Percentiles rank a stretch among this genome's conserved stretches.
Conservation (phyloP, 1,139 yeast genomes). For the Candida smagusa region DNA sequence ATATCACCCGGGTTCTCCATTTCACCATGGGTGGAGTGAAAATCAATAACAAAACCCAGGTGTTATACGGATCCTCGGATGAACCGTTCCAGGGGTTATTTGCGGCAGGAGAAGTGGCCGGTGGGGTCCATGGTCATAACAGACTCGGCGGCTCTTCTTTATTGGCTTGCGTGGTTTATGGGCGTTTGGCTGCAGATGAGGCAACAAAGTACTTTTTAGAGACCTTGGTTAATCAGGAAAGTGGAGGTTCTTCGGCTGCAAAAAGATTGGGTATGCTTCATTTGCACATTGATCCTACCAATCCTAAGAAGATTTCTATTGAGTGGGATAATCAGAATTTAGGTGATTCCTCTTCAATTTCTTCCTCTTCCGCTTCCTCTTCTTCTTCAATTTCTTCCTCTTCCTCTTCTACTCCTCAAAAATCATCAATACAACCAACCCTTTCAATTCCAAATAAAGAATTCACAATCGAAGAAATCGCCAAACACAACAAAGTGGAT, state of each 20-base stretch:
- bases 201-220: conserved; percentile 31
- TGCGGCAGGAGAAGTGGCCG: conserved; percentile 81
- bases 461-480: conserved; percentile 52
- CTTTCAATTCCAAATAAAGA: conserved; percentile 42
- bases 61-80: conserved; percentile 38
- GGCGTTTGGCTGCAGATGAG: conserved; percentile 59
- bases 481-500: conserved; percentile 55
- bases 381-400: too few relatives aligned
- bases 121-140: conserved; percentile 79
- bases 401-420: too few relatives aligned
- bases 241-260: conserved; percentile 15
- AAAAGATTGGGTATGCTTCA: conserved; percentile 42
- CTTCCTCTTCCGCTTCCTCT: too few relatives aligned
- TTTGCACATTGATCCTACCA: conserved; percentile 44
- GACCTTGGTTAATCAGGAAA: conserved; percentile 19
- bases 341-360: neutral
- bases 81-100: conserved; percentile 55
- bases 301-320: conserved; percentile 26
- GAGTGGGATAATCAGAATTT: conserved; percentile 19
- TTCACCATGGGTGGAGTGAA: conserved; percentile 87
- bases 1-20: conserved; percentile 73
- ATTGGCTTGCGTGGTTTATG: conserved; percentile 79
- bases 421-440: conserved; percentile 6
- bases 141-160: conserved; percentile 76
- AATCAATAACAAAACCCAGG: conserved; percentile 58